Evolutionary conservation across 331 rosid species (phyloP).

Genomic region (Prunus yedoensis): DNA sequence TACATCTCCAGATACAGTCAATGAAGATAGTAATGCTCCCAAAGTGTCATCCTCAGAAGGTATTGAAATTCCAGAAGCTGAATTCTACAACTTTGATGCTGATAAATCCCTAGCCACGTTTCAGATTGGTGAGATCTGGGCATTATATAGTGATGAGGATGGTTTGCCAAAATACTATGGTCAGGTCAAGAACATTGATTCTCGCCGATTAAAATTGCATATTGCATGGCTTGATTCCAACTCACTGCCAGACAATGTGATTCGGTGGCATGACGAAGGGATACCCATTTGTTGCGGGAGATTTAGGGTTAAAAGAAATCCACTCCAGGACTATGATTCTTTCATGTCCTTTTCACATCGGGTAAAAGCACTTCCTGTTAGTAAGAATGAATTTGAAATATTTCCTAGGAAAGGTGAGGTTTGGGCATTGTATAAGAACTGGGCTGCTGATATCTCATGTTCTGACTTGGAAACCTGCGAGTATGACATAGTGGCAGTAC

Average conservation of each 20-base stretch:
- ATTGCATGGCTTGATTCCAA: constrained; percentile 51
- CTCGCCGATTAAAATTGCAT: constrained; percentile 41
- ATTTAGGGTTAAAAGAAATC: constrained; percentile 32
- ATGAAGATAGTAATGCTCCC: constrained; percentile 6
- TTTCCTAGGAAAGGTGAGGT: constrained; percentile 69
- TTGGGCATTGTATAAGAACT: constrained; percentile 82
- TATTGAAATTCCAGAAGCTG: constrained; percentile 63
- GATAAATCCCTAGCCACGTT: constrained; percentile 53
- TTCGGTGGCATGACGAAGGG: constrained; percentile 49
- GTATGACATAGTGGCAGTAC: constrained; percentile 69
- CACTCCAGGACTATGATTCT: constrained; percentile 27
- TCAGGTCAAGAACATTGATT: constrained; percentile 37
- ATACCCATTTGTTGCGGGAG: constrained; percentile 74
- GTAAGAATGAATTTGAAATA: constrained; percentile 36
- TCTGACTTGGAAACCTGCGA: constrained; percentile 51
- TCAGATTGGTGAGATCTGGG: constrained; percentile 76
- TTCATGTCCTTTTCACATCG: constrained; percentile 56
- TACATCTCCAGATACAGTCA: not conserved
- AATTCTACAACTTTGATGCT: constrained; percentile 65
- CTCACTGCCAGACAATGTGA: constrained; percentile 32
- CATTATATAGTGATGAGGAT: constrained; percentile 84
- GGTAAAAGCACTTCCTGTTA: constrained; percentile 30
- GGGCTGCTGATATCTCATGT: constrained; percentile 53
- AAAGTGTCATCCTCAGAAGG: constrained; percentile 26
- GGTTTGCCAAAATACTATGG: constrained; percentile 83